Evolutionary conservation across 1,284 basidiomycete species (phyloP).

Genomic region (Leccinum cinnamomeum): DNA sequence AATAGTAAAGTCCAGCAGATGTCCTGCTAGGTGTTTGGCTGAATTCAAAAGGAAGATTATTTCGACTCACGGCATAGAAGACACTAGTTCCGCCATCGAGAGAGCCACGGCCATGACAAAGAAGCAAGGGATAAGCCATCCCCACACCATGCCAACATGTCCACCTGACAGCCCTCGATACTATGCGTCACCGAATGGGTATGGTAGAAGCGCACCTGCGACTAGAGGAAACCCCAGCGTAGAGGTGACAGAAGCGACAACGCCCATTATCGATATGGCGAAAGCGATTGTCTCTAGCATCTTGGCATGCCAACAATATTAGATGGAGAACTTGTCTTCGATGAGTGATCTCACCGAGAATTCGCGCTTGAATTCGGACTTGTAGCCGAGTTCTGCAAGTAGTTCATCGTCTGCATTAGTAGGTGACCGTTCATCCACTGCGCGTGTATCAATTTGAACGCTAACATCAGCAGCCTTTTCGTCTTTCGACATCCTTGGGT

Average conservation of each 20-base stretch:
- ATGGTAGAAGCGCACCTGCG: slow-evolving; percentile 43
- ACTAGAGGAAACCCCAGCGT: slow-evolving; percentile 63
- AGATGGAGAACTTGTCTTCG: neutral
- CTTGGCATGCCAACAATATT: slow-evolving; percentile 35
- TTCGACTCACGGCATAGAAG: slow-evolving; percentile 70
- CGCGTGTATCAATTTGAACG: neutral
- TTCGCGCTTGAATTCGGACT: slow-evolving; percentile 72
- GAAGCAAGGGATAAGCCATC: slow-evolving; percentile 71
- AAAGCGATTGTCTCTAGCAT: slow-evolving; percentile 66
- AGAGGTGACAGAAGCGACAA: slow-evolving; percentile 67
- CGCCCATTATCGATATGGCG: slow-evolving; percentile 75
- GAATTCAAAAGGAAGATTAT: neutral
- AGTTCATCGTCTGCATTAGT: slow-evolving; percentile 51
- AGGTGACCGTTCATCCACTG: neutral
- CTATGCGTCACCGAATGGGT: neutral
- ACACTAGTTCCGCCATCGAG: slow-evolving; percentile 69
- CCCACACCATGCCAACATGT: slow-evolving; percentile 76
- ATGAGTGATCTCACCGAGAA: slow-evolving; percentile 52
- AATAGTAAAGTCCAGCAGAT: slow-evolving; percentile 72
- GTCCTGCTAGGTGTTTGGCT: slow-evolving; percentile 42
- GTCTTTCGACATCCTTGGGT: neutral
- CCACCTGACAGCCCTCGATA: slow-evolving; percentile 45
- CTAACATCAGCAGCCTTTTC: neutral
- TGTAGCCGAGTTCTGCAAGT: slow-evolving; percentile 71
- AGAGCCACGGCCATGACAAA: slow-evolving; percentile 68